A percentile compares a stretch with the other conserved stretches of the same genome.
These are phyloP conservation scores for Cinchona pubescens DNA, from an alignment of 257 asterid genomes.

Conservation along the genomic window DNA sequence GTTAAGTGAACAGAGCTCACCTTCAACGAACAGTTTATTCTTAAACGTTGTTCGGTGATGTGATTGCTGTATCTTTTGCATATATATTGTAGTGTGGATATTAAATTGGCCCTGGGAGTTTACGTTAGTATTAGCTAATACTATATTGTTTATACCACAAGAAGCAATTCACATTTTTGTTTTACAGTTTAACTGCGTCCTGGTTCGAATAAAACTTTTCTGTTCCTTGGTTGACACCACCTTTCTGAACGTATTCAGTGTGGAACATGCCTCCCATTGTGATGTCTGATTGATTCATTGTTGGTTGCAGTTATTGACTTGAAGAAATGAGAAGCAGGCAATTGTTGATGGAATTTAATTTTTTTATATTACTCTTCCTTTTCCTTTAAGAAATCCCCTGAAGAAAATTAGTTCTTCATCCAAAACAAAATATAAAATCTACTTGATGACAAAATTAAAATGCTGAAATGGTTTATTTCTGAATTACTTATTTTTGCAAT, in stretches of 20 bases:
- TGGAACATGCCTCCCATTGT: too few relatives aligned
- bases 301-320: neutral
- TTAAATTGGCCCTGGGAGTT: neutral
- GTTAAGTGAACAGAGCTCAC: slow-evolving; percentile 78
- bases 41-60: slow-evolving; percentile 36
- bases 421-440: too few relatives aligned
- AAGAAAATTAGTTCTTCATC: too few relatives aligned
- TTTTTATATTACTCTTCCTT: too few relatives aligned
- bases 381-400: neutral
- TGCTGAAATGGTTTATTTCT: too few relatives aligned
- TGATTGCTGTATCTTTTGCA: neutral
- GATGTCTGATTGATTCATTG: neutral
- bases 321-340: neutral
- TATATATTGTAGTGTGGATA: slow-evolving; percentile 16
- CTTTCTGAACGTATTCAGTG: neutral
- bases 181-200: slow-evolving; percentile 4
- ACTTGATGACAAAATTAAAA: too few relatives aligned
- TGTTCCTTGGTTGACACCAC: neutral
- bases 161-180: slow-evolving; percentile 22
- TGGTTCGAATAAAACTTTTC: neutral
- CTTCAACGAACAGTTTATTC: slow-evolving; percentile 71
- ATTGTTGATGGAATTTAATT: neutral
- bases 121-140: neutral
- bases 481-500: too few relatives aligned
- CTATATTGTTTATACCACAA: slow-evolving; percentile 17